Percentiles rank a stretch among this genome's conserved stretches.
phyloP scores from a whole-genome alignment of 1,284 basidiomycete genomes.

The Cutaneotrichosporon sp. region DNA sequence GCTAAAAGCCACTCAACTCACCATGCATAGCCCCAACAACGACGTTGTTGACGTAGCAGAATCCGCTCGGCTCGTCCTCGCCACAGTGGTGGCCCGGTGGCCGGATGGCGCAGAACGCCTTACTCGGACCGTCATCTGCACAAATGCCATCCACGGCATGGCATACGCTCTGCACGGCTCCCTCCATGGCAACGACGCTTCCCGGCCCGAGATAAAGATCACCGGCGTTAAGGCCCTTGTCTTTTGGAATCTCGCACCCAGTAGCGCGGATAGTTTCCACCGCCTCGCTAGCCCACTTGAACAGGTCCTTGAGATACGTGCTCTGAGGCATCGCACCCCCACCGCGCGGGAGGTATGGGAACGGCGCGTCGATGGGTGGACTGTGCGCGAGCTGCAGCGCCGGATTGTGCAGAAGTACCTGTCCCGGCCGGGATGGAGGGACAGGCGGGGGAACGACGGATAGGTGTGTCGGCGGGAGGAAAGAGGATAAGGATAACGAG shows the following conservation, averaged over 20 bases:
- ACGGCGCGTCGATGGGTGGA: constrained; percentile 41
- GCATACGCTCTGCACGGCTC: constrained; percentile 63
- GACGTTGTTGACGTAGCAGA: constrained; percentile 94
- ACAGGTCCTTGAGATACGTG: constrained; percentile 44
- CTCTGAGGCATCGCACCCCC: constrained; percentile 30
- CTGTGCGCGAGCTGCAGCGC: constrained; percentile 48
- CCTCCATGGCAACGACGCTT: constrained; percentile 53
- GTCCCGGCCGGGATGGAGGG: constrained; percentile 31
- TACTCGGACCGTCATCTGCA: constrained; percentile 26
- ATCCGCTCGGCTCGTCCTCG: constrained; percentile 69
- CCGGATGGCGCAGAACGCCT: constrained; percentile 77
- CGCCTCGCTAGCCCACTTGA: constrained; percentile 65
- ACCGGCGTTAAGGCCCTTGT: constrained; percentile 63
- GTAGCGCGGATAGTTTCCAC: constrained; percentile 64
- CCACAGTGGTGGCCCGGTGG: constrained; percentile 92
- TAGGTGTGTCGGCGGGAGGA: constrained; percentile 29
- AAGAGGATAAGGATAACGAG: constrained; percentile 33
- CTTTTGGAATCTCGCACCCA: constrained; percentile 74
- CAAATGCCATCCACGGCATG: constrained; percentile 70
- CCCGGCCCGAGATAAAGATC: constrained; percentile 72
- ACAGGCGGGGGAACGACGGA: constrained; percentile 34
- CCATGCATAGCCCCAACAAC: constrained; percentile 87
- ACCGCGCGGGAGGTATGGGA: constrained; percentile 35
- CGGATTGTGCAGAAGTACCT: constrained; percentile 44
- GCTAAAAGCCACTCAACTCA: constrained; percentile 40